Base-by-base conservation (phyloP, 2,329 filamentous ascomycete genomes). In the Penicillium sp. region DNA sequence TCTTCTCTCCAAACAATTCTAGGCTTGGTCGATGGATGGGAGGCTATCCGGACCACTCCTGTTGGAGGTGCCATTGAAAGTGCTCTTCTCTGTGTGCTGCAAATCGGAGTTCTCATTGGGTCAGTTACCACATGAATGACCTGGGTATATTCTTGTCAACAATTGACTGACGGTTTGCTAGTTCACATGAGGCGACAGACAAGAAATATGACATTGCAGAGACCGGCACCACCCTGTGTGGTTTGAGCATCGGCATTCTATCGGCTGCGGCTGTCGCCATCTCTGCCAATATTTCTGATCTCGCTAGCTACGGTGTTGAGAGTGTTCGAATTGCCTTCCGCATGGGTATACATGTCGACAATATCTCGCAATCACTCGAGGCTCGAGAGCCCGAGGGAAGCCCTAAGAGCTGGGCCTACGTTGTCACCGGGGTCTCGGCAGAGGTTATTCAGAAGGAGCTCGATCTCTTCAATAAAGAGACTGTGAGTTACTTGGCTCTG, bases 41-140 rank as follows among this genome's bases (percentile, higher is more conserved):
- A 40, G 8, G 54, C 59, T 9, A 67, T 80, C 2, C 72, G 76
- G 1, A 59, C 71, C 12, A 74, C 78, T 1, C 65, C 60, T 6
- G 60, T 82, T 7, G 66, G 72, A 27, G 79, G 71, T 0, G 62
- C 79, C 3, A 60, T 81, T 2, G 78, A 81, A 26, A 74, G 78
- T 2, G 66, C 74, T 5, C 59, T 81, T 1, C 69, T 81, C 2
- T 62, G 61, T 39, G 62, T 70, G 1, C 52, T 76, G 3, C 61
- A 81, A 52, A 26, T 82, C 2, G 76, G 61, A 1, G 68, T 66
- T 2, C 68, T 74, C 40, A 80, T 82, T 42, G 74, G 72, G 78
- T 80, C 69, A 53, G 67, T 46, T 20, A 13, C 13, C 21, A n/a
- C n/a, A n/a, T n/a, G n/a, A n/a, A n/a, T 32, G 12, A 32, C 26